Conservation (phyloP, 1,284 basidiomycete species). For the Phylloboletellus chloephorus region DNA sequence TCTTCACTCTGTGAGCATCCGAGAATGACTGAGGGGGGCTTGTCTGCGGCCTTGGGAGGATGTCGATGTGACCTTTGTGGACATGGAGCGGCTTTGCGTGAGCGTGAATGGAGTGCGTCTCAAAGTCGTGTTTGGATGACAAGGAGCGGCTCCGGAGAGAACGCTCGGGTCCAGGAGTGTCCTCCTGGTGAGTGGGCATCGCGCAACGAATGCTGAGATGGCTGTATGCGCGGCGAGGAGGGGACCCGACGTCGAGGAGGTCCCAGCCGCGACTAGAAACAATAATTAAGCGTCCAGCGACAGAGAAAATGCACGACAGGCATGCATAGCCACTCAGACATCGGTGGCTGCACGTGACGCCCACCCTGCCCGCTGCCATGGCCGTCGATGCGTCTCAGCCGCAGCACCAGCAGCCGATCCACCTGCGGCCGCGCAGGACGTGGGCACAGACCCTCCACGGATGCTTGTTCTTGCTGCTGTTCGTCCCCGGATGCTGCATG, state of each 20-base stretch:
- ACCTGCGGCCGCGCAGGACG: constrained; percentile 49
- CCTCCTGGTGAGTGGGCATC: constrained; percentile 19
- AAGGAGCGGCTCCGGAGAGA: constrained; percentile 47
- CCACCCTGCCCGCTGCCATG: constrained; percentile 20
- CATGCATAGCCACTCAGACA: constrained; percentile 8
- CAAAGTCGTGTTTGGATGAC: constrained; percentile 50
- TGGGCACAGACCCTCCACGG: constrained; percentile 52
- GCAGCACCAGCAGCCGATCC: constrained; percentile 53
- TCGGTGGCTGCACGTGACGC: too few relatives aligned
- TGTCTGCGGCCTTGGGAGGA: constrained; percentile 26
- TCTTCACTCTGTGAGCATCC: constrained; percentile 17
- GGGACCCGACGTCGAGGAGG: too few relatives aligned
- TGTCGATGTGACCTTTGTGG: constrained; percentile 16
- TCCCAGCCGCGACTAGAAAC: constrained; percentile 9
- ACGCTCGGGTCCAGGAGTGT: constrained; percentile 28
- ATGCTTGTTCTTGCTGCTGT: constrained; percentile 54
- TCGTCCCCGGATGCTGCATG: constrained; percentile 63
- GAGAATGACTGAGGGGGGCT: constrained; percentile 21
- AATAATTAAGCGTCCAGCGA: not conserved
- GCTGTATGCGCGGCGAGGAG: not conserved
- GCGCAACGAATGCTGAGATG: too few relatives aligned
- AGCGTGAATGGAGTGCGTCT: constrained; percentile 29
- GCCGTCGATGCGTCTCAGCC: constrained; percentile 10
- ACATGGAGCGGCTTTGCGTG: constrained; percentile 24
- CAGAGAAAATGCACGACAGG: not conserved